phyloP scores from a whole-genome alignment of 371 early-diverging fungal genomes.

The Mucor circinelloides region DNA sequence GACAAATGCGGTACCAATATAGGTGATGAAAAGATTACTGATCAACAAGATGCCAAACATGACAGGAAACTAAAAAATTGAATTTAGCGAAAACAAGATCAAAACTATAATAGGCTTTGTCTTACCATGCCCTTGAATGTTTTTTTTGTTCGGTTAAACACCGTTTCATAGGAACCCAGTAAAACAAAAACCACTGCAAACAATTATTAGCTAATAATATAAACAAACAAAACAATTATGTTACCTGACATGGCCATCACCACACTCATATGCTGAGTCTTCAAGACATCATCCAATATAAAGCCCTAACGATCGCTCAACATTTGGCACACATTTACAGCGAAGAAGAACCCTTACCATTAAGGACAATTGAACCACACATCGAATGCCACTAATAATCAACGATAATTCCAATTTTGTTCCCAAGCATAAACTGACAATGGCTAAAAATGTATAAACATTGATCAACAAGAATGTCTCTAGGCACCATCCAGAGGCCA shows the following conservation, averaged over 20 bases:
- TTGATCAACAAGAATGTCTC: not conserved
- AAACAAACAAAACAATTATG: not conserved
- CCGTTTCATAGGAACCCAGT: slow-evolving; percentile 45
- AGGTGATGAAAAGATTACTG: slow-evolving; percentile 52
- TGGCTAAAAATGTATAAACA: slow-evolving; percentile 17
- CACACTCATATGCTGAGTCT: slow-evolving; percentile 33
- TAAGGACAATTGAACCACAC: slow-evolving; percentile 47
- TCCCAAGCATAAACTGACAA: slow-evolving; percentile 39
- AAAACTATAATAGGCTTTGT: not conserved
- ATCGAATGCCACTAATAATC: slow-evolving; percentile 42
- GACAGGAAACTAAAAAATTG: slow-evolving; percentile 39
- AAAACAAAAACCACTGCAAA: slow-evolving; percentile 37
- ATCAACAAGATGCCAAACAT: slow-evolving; percentile 50
- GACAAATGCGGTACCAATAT: slow-evolving; percentile 65
- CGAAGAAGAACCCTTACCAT: slow-evolving; percentile 33
- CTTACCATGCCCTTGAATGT: slow-evolving; percentile 47
- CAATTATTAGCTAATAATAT: not conserved
- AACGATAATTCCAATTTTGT: slow-evolving; percentile 41
- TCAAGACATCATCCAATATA: slow-evolving; percentile 45
- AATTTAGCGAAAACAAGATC: not conserved
- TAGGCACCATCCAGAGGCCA: too few relatives aligned
- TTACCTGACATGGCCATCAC: slow-evolving; percentile 44
- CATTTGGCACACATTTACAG: not conserved
- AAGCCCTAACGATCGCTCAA: slow-evolving; percentile 30
- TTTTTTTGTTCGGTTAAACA: slow-evolving; percentile 45